These are phyloP conservation scores for Cryptococcus sp. DNA, from an alignment of 1,284 basidiomycete species.

Conservation along the genomic window DNA sequence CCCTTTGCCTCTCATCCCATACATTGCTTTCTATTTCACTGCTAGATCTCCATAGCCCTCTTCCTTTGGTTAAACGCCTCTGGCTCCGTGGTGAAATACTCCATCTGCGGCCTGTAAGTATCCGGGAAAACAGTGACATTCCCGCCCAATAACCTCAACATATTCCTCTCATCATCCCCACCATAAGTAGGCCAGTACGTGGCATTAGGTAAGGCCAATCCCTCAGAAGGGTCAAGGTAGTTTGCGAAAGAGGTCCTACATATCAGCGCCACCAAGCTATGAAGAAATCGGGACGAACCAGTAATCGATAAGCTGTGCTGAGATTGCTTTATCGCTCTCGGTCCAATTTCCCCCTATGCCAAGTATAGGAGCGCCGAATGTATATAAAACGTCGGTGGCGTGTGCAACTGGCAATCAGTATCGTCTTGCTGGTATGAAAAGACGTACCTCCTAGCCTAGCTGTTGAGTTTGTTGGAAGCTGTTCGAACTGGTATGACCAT, in stretches of 20 bases:
- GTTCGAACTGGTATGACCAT: constrained; percentile 37
- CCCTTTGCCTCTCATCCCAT: too few species aligned
- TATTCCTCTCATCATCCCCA: constrained; percentile 14
- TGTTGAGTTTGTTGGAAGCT: constrained; percentile 10
- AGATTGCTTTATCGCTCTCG: constrained; percentile 16
- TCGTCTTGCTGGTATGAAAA: background rate
- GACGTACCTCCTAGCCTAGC: constrained; percentile 21
- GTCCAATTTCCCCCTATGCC: constrained; percentile 17
- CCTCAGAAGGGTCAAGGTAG: constrained; percentile 36
- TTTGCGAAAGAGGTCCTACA: constrained; percentile 44
- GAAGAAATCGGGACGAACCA: constrained; percentile 22
- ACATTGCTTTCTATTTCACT: background rate
- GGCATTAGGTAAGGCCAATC: constrained; percentile 13
- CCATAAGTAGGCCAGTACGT: constrained; percentile 36
- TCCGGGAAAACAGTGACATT: constrained; percentile 37
- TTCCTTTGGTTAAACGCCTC: constrained; percentile 20
- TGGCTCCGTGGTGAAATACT: constrained; percentile 28
- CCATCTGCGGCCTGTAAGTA: constrained; percentile 33
- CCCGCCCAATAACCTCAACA: constrained; percentile 22
- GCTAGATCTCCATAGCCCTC: background rate
- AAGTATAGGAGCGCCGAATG: constrained; percentile 20
- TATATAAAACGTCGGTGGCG: constrained; percentile 24
- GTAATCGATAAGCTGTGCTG: constrained; percentile 30
- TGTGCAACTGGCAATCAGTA: constrained; percentile 18
- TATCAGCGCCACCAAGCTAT: background rate